Conservation (phyloP, 176 grass and related monocot genomes). For the Oryza meyeriana region DNA sequence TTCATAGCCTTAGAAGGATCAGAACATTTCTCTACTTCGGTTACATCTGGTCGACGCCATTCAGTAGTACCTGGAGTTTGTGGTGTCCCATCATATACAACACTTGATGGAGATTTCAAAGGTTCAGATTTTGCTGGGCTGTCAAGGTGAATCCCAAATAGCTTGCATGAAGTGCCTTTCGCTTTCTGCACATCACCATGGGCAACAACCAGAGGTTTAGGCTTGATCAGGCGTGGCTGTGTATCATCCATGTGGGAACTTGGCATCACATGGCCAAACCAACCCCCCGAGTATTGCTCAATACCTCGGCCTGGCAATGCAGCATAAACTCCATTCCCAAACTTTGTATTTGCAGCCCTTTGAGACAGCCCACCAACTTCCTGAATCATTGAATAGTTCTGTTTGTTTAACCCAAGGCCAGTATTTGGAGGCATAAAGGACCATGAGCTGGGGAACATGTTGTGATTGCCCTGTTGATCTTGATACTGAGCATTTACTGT, state of each 20-base stretch:
- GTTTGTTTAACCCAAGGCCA: constrained; percentile 41
- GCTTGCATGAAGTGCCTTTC: constrained; percentile 52
- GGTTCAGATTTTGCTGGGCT: constrained; percentile 35
- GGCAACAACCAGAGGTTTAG: constrained; percentile 46
- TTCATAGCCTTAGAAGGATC: constrained; percentile 37
- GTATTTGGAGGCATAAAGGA: constrained; percentile 52
- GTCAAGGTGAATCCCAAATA: constrained; percentile 74
- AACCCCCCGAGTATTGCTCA: constrained; percentile 46
- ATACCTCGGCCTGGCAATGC: constrained; percentile 18
- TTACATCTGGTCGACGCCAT: constrained; percentile 16
- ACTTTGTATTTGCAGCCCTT: constrained; percentile 37
- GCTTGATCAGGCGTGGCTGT: constrained; percentile 36
- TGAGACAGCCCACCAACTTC: constrained; percentile 38
- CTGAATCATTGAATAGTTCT: constrained; percentile 31
- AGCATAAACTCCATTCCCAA: constrained; percentile 34
- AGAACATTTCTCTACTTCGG: constrained; percentile 37
- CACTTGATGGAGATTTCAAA: constrained; percentile 38
- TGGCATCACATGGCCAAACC: constrained; percentile 47
- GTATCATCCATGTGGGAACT: constrained; percentile 30
- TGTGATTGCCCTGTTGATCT: constrained; percentile 50
- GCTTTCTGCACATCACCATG: constrained; percentile 50
- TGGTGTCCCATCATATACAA: constrained; percentile 27
- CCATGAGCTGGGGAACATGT: constrained; percentile 45
- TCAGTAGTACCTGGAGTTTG: constrained; percentile 23
- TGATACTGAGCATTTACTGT: constrained; percentile 50